Evolutionary conservation across 2,329 filamentous ascomycete genomes (phyloP).

Genomic region (Neonectria magnoliae): DNA sequence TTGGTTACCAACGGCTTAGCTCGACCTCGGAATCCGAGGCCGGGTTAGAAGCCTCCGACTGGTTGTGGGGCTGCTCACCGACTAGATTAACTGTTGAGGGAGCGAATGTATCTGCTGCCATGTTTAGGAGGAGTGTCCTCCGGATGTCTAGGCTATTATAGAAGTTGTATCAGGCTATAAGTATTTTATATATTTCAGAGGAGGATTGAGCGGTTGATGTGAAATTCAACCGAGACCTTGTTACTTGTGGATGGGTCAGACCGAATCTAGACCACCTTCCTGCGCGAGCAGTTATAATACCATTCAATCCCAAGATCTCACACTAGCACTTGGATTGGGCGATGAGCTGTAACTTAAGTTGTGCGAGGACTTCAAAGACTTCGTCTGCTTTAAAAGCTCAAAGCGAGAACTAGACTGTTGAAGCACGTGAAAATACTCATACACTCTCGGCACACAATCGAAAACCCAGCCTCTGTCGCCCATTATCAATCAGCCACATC

Average conservation of each 20-base stretch:
- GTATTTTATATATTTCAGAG: not conserved
- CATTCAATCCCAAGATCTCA: no score
- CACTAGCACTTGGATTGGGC: no score
- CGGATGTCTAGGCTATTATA: not conserved
- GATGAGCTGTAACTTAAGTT: no score
- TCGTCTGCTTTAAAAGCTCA: no score
- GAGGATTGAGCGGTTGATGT: not conserved
- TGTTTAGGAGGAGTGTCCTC: not conserved
- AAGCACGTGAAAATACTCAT: not conserved
- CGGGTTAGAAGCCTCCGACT: not conserved
- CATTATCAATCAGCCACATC: not conserved
- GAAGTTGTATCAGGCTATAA: not conserved
- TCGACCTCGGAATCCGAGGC: slow-evolving; percentile 1
- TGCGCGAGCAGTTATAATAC: no score
- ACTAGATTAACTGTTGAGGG: not conserved
- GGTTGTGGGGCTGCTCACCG: not conserved
- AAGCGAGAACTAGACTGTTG: no score
- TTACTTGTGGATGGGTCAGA: not conserved
- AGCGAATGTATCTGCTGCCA: not conserved
- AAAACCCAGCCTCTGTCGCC: not conserved
- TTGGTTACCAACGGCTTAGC: slow-evolving; percentile 1
- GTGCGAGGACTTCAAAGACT: no score
- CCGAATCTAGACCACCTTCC: not conserved
- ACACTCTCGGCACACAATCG: not conserved
- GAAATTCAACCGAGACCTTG: not conserved